Percentiles rank a stretch among this genome's conserved stretches.
These are phyloP conservation scores for Lachnellula suecica DNA, from an alignment of 2,329 filamentous ascomycete species.

Conservation along the genomic window DNA sequence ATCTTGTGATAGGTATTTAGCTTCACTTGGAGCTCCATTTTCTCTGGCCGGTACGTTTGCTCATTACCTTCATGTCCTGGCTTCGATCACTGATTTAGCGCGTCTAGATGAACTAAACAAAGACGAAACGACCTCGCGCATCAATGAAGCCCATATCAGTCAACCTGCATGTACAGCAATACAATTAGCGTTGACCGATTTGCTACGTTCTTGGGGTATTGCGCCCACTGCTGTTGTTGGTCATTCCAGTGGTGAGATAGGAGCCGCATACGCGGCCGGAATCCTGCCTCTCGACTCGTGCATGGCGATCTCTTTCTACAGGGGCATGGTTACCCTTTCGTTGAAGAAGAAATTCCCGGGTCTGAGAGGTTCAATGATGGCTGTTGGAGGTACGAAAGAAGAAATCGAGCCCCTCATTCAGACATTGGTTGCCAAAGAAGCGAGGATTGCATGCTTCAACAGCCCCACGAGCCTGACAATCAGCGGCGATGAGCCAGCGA, in stretches of 20 bases:
- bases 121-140: slow-evolving; percentile 19
- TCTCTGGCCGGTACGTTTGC: no score
- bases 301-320: slow-evolving; percentile 44
- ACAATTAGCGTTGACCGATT: slow-evolving; percentile 44
- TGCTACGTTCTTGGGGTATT: slow-evolving; percentile 43
- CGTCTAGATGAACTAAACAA: slow-evolving; percentile 25
- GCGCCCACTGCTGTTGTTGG: slow-evolving; percentile 37
- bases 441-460: slow-evolving; percentile 30
- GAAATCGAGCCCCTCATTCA: slow-evolving; percentile 7
- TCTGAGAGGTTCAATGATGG: slow-evolving; percentile 16
- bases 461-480: slow-evolving; percentile 29
- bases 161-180: slow-evolving; percentile 47
- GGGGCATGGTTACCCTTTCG: slow-evolving; percentile 23
- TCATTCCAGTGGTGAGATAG: slow-evolving; percentile 50
- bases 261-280: slow-evolving; percentile 43
- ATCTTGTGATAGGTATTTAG: no score
- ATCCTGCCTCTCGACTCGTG: slow-evolving; percentile 34
- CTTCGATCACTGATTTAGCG: no score
- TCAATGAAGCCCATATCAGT: slow-evolving; percentile 26
- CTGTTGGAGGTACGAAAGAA: slow-evolving; percentile 13
- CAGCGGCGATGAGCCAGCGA: slow-evolving; percentile 24
- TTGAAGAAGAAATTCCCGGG: slow-evolving; percentile 7
- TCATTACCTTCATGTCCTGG: no score
- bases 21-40: no score
- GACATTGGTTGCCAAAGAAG: neutral